Percentiles rank a stretch among this genome's conserved stretches.
phyloP scores from a whole-genome alignment of 768 basidiomycete species.

The Boletus subcaerulescens region DNA sequence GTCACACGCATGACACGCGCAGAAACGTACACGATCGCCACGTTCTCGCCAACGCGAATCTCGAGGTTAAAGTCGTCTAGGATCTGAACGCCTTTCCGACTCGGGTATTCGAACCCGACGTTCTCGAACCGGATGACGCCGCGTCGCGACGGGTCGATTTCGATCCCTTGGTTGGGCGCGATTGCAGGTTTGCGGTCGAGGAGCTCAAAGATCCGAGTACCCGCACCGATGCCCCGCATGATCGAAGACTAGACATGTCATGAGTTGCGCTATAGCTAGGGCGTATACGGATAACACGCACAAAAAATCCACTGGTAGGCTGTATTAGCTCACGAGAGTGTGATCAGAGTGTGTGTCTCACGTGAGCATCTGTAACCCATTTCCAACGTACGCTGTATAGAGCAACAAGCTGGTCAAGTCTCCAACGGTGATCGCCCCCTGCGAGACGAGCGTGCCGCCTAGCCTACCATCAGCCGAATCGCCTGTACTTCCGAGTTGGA shows the following conservation, averaged over 20 bases:
- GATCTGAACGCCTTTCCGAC: constrained; percentile 74
- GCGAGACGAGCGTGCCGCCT: constrained; percentile 91
- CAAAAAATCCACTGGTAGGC: constrained; percentile 36
- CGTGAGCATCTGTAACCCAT: constrained; percentile 77
- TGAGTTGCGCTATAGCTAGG: neutral
- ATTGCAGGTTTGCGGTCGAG: constrained; percentile 79
- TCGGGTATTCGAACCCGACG: constrained; percentile 88
- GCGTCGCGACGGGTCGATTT: constrained; percentile 52
- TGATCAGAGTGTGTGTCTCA: constrained; percentile 33
- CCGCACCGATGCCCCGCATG: constrained; percentile 96
- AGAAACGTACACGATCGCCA: constrained; percentile 83
- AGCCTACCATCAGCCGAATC: constrained; percentile 2
- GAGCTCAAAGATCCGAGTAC: constrained; percentile 90
- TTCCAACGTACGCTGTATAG: constrained; percentile 88
- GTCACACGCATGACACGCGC: neutral
- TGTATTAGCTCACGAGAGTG: neutral
- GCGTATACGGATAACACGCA: constrained; percentile 20
- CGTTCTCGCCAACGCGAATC: constrained; percentile 79
- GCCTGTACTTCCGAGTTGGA: neutral
- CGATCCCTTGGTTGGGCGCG: constrained; percentile 57
- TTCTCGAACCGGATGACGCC: constrained; percentile 80
- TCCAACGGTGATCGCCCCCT: constrained; percentile 86
- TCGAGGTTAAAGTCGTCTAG: constrained; percentile 81
- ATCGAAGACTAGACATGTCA: constrained; percentile 66
- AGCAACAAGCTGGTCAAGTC: constrained; percentile 86